These are phyloP conservation scores for Penicillium herquei DNA, from an alignment of 495 filamentous ascomycete species.

Conservation along the genomic window DNA sequence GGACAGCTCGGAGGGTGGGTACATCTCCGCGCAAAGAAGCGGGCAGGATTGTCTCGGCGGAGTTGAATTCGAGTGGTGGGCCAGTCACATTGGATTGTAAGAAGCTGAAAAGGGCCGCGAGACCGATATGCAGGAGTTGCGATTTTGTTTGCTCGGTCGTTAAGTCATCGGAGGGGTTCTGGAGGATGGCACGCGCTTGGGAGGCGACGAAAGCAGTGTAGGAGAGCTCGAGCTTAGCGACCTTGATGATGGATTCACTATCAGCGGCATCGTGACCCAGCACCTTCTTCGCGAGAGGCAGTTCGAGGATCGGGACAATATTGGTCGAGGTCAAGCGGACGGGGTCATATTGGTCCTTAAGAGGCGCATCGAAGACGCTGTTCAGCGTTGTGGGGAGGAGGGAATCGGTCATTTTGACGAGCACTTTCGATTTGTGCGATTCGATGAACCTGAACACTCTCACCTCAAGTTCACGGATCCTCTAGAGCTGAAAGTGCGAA, in stretches of 20 bases:
- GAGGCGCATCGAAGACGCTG: constrained; percentile 32
- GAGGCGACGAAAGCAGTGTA: constrained; percentile 39
- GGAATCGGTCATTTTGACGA: constrained; percentile 31
- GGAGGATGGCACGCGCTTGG: constrained; percentile 25
- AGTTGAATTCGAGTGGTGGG: constrained; percentile 62
- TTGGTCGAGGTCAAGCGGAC: constrained; percentile 36
- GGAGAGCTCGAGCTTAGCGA: constrained; percentile 30
- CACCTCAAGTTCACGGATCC: constrained; percentile 6
- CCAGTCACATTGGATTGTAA: constrained; percentile 91
- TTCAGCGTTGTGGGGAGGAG: constrained; percentile 31
- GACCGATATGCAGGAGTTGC: constrained; percentile 57
- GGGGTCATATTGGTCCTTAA: constrained; percentile 36
- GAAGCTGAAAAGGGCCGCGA: constrained; percentile 78
- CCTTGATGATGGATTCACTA: constrained; percentile 20
- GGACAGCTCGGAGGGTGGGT: constrained; percentile 34
- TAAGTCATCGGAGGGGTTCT: constrained; percentile 23
- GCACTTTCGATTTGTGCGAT: constrained; percentile 1
- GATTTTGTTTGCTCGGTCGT: constrained; percentile 35
- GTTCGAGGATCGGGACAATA: constrained; percentile 35
- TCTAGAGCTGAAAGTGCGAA: constrained; percentile 18
- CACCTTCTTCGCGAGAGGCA: constrained; percentile 37
- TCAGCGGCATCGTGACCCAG: constrained; percentile 33
- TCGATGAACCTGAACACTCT: background rate
- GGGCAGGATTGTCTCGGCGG: constrained; percentile 56
- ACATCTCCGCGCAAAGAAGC: constrained; percentile 27